Percentiles rank a stretch among this genome's conserved stretches.
Conservation (phyloP, 2,329 filamentous ascomycete species). For the Fusarium buxicola region DNA sequence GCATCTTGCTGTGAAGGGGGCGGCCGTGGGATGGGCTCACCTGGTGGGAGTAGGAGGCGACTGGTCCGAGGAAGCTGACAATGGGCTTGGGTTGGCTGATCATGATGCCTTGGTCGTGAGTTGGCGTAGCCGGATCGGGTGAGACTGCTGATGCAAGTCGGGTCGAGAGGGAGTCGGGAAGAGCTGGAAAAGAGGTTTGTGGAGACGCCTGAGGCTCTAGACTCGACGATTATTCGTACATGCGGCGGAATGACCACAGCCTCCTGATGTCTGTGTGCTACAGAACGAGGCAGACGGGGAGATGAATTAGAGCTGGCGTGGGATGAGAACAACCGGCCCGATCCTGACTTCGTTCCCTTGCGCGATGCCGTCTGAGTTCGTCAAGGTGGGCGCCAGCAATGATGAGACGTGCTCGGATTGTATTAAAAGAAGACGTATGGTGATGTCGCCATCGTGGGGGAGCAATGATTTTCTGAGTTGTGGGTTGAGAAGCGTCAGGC, state of each 20-base stretch:
- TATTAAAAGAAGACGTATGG: constrained; percentile 24
- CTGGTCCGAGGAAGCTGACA: constrained; percentile 63
- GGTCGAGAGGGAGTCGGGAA: constrained; percentile 4
- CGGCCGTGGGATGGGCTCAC: constrained; percentile 47
- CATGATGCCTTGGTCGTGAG: constrained; percentile 40
- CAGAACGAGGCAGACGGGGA: constrained; percentile 9
- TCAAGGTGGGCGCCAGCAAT: constrained; percentile 8
- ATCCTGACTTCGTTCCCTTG: background rate
- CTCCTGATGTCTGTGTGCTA: constrained; percentile 12
- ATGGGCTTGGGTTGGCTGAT: constrained; percentile 51
- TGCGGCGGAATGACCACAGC: constrained; percentile 3
- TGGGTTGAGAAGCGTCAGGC: constrained; percentile 30
- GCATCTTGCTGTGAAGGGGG: constrained; percentile 23
- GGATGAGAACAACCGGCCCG: constrained; percentile 14
- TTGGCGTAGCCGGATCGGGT: constrained; percentile 16
- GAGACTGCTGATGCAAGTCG: constrained; percentile 7
- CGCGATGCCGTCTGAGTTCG: constrained; percentile 8
- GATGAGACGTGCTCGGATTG: constrained; percentile 18
- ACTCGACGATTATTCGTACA: constrained; percentile 5
- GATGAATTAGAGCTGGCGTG: constrained; percentile 14
- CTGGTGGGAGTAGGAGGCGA: constrained; percentile 64
- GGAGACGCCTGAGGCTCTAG: background rate
- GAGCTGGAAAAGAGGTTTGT: background rate
- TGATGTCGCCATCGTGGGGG: constrained; percentile 44
- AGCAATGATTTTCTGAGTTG: constrained; percentile 41